These are phyloP conservation scores for Sclerotinia sclerotiorum DNA, from an alignment of 2,329 filamentous ascomycete genomes.

Conservation along the genomic window DNA sequence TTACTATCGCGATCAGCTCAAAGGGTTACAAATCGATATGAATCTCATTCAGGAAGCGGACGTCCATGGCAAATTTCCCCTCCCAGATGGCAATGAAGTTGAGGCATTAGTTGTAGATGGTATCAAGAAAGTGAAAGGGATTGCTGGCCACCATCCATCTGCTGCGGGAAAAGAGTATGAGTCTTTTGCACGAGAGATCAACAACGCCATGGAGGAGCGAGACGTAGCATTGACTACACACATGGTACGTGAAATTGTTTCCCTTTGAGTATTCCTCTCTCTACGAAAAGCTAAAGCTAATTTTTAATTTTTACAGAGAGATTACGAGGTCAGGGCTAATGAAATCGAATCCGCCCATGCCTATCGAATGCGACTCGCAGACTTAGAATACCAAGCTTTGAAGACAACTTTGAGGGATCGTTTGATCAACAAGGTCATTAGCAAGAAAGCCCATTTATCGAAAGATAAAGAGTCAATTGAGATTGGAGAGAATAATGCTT, in stretches of 20 bases:
- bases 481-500: conserved; percentile 63
- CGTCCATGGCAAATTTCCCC: conserved; percentile 69
- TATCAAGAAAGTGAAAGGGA: conserved; percentile 38
- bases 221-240: conserved; percentile 81
- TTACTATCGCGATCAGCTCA: conserved; percentile 84
- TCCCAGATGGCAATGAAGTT: conserved; percentile 55
- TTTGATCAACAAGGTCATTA: conserved; percentile 63
- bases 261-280: background rate
- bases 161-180: conserved; percentile 83
- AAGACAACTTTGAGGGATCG: conserved; percentile 63
- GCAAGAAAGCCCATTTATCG: conserved; percentile 63
- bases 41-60: conserved; percentile 82
- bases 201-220: conserved; percentile 82
- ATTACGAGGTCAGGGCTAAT: conserved; percentile 61
- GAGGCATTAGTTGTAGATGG: conserved; percentile 38
- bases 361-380: conserved; percentile 63
- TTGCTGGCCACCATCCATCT: conserved; percentile 43
- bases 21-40: conserved; percentile 89
- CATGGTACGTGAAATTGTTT: conserved; percentile 59
- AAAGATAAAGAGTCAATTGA: conserved; percentile 68
- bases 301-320: conserved; percentile 47
- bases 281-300: background rate
- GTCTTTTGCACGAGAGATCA: conserved; percentile 81
- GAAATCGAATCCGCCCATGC: conserved; percentile 59
- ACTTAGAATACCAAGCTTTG: conserved; percentile 59